These are phyloP conservation scores for Candida verbasci DNA, from an alignment of 805 yeast species.

Conservation along the genomic window DNA sequence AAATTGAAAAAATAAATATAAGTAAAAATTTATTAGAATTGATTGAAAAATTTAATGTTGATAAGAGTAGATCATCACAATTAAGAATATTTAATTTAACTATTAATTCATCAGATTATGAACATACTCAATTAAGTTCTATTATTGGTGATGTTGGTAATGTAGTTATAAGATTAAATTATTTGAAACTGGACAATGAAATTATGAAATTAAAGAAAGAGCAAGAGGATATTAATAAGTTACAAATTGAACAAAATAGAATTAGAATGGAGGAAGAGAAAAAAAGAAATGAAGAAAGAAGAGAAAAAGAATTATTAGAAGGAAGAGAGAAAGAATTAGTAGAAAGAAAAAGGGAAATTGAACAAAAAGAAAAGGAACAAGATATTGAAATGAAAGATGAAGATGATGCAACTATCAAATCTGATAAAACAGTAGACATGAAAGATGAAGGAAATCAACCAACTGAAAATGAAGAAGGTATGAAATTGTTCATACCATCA, in stretches of 20 bases:
- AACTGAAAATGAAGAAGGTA: constrained; percentile 4
- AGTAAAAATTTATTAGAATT: constrained; percentile 3
- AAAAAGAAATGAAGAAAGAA: constrained; percentile 9
- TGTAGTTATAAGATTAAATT: constrained; percentile 22
- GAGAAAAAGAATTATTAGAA: constrained; percentile 7
- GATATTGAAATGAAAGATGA: constrained; percentile 2
- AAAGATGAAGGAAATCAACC: neutral
- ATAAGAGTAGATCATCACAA: constrained; percentile 5
- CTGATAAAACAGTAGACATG: neutral
- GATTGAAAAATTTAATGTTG: constrained; percentile 6
- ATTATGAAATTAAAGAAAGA: constrained; percentile 11
- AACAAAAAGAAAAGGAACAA: neutral
- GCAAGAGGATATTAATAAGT: constrained; percentile 17
- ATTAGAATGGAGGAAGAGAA: constrained; percentile 8
- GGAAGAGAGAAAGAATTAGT: no score
- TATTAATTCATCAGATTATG: constrained; percentile 10
- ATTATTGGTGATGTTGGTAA: constrained; percentile 19
- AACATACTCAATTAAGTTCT: constrained; percentile 10
- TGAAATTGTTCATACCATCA: constrained; percentile 17
- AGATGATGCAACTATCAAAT: neutral
- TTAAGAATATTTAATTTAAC: constrained; percentile 14
- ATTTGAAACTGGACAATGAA: constrained; percentile 10
- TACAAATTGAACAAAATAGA: constrained; percentile 17
- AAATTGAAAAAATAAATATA: constrained; percentile 4
- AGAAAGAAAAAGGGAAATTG: neutral